A percentile compares a stretch with the other conserved stretches of the same genome.
Conservation (phyloP, 2,329 filamentous ascomycete genomes). For the Fusarium robinianum region DNA sequence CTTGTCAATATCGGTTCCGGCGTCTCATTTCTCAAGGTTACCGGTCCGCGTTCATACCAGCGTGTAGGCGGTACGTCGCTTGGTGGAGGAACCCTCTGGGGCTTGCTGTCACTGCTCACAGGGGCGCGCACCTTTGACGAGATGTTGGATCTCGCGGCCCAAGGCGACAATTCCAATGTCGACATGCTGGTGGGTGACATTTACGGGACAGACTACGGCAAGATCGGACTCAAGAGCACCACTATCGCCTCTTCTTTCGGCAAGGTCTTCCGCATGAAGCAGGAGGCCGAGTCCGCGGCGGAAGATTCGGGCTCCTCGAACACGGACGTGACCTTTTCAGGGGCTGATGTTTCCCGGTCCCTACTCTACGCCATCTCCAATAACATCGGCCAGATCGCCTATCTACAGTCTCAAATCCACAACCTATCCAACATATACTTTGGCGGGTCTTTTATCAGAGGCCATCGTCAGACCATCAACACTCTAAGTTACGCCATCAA, state of each 20-base stretch:
- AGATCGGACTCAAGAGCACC: slow-evolving; percentile 93
- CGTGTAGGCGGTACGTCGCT: slow-evolving; percentile 94
- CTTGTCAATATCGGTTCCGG: slow-evolving; percentile 98
- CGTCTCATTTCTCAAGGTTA: slow-evolving; percentile 96
- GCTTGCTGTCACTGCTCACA: slow-evolving; percentile 85
- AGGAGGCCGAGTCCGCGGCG: slow-evolving; percentile 76
- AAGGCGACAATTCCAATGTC: slow-evolving; percentile 88
- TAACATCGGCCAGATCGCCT: slow-evolving; percentile 97
- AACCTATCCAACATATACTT: slow-evolving; percentile 93
- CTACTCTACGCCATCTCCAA: slow-evolving; percentile 95
- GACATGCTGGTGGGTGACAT: slow-evolving; percentile 98
- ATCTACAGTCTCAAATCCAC: slow-evolving; percentile 96
- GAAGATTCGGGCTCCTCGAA: slow-evolving; percentile 70
- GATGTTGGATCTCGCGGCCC: slow-evolving; percentile 90
- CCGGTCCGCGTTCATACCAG: slow-evolving; percentile 81
- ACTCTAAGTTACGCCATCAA: slow-evolving; percentile 95
- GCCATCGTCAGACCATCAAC: slow-evolving; percentile 97
- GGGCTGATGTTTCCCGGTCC: slow-evolving; percentile 86
- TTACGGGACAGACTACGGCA: slow-evolving; percentile 92
- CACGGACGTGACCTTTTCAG: slow-evolving; percentile 62
- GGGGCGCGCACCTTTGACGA: slow-evolving; percentile 96
- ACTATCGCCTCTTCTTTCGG: slow-evolving; percentile 97
- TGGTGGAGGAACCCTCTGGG: slow-evolving; percentile 97
- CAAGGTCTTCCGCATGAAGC: slow-evolving; percentile 93
- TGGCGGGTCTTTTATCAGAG: slow-evolving; percentile 93